Base-by-base conservation (phyloP, 352 stramenopile species). In the Pythium volutum region DNA sequence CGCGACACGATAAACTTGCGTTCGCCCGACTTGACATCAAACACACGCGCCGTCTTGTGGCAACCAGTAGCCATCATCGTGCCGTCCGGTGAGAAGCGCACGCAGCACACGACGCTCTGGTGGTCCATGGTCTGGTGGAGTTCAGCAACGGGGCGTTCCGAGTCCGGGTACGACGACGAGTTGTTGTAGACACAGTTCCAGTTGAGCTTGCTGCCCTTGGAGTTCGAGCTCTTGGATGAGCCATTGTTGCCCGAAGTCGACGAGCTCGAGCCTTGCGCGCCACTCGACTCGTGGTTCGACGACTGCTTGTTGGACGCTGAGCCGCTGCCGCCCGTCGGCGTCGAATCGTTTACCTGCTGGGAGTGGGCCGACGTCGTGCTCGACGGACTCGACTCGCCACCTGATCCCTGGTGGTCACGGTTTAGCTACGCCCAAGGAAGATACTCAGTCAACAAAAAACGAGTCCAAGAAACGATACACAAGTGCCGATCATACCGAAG, bases 111-210 rank as follows among this genome's bases (percentile, higher is more conserved):
- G 5, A 95, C 85, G 67, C 85, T 95, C 57, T 95, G 85, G 67
- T 95, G 85, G 69, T 95, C 83, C 79, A 95, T 89, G n/a, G 83
- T 88, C 60, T 93, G 81, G 50, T 91, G 81, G 78, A 95, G 89
- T 64, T 95, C 85, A 4, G 84, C 83, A 6, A 75, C 79, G 0
- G 85, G 85, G n/a, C 85, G 81, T 62, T 95, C 85, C 45, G 80
- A 86, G 43, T 95, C 85, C 27, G 84, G 74, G 55, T 87, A 91
- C 42, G 77, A 75, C 50, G 76, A 86, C 3, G 73, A 72, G 62
- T 83, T 89, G 49, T 79, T 87, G 69, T 95, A 95, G 47, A 88
- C 79, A 38, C 81, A 89, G 59, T 83, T 91, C 85, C 85, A 95
- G 67, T 95, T 93, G 0, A 91, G 76, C 53, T 87, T 87, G 55